A percentile compares a stretch with the other conserved stretches of the same genome.
These are phyloP conservation scores for Epichloe hybrida DNA, from an alignment of 2,329 filamentous ascomycete genomes.

Conservation along the genomic window DNA sequence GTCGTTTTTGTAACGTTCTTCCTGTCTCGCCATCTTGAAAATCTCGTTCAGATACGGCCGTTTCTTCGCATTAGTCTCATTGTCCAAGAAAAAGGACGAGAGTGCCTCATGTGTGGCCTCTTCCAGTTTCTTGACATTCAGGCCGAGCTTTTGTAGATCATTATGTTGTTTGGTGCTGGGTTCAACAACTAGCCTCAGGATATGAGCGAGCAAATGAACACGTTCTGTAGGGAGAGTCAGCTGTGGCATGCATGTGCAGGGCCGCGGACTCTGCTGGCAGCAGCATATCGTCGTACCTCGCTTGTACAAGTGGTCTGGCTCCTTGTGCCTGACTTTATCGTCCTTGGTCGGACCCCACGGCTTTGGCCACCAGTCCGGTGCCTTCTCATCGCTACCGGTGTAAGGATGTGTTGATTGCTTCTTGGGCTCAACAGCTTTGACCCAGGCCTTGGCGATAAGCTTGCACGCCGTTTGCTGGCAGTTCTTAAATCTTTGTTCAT, in stretches of 20 bases:
- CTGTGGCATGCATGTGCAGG: background rate
- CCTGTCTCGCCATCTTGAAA: slow-evolving; percentile 43
- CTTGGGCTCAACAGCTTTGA: slow-evolving; percentile 62
- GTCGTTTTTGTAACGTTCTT: slow-evolving; percentile 41
- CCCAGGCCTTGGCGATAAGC: slow-evolving; percentile 60
- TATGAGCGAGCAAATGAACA: slow-evolving; percentile 45
- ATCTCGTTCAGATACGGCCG: slow-evolving; percentile 44
- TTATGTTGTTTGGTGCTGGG: slow-evolving; percentile 35
- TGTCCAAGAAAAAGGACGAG: slow-evolving; percentile 44
- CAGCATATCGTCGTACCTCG: slow-evolving; percentile 33
- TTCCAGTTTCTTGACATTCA: slow-evolving; percentile 43
- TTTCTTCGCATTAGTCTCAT: slow-evolving; percentile 41
- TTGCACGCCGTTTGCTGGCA: slow-evolving; percentile 62
- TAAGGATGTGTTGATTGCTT: slow-evolving; percentile 67
- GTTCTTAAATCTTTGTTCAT: slow-evolving; percentile 46
- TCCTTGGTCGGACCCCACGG: slow-evolving; percentile 35
- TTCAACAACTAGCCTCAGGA: slow-evolving; percentile 42
- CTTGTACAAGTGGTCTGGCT: slow-evolving; percentile 61
- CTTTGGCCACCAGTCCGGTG: slow-evolving; percentile 55
- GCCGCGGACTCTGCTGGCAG: background rate
- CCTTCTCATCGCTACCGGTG: slow-evolving; percentile 46
- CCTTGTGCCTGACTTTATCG: slow-evolving; percentile 50
- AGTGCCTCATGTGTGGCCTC: slow-evolving; percentile 45
- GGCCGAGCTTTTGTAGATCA: slow-evolving; percentile 37
- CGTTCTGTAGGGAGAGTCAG: slow-evolving; percentile 32